Conservation (phyloP, 257 asterid species). For the Plectranthus barbatus region DNA sequence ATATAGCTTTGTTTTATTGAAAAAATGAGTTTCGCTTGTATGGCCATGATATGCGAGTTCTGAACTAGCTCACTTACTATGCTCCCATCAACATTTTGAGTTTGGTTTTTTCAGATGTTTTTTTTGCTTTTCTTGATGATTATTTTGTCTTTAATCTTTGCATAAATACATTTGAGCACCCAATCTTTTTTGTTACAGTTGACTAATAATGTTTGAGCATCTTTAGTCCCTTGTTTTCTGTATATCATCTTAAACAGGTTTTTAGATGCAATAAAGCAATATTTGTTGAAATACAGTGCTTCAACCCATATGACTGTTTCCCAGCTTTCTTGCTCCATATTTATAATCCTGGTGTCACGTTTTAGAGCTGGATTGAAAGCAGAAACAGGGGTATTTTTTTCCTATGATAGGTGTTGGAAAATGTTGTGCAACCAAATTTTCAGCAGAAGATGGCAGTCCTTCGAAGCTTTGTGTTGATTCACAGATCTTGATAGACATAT, state of each 20-base stretch:
- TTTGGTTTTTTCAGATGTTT: no score
- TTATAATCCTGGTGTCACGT: conserved; percentile 84
- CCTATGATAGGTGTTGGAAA: conserved; percentile 96
- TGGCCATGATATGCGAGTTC: no score
- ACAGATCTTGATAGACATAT: conserved; percentile 93
- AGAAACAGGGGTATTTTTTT: conserved; percentile 95
- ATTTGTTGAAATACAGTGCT: conserved; percentile 93
- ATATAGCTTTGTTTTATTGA: no score
- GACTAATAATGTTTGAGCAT: conserved; percentile 5
- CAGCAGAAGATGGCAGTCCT: conserved; percentile 99
- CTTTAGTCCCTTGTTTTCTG: conserved; percentile 4
- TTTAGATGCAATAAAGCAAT: conserved; percentile 95
- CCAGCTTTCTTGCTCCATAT: conserved; percentile 99
- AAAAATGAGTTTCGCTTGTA: no score
- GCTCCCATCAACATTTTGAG: no score
- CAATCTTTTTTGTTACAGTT: not conserved
- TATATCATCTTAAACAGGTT: conserved; percentile 52
- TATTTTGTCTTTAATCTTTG: no score
- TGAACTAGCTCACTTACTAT: no score
- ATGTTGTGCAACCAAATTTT: conserved; percentile 92
- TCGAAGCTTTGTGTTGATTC: conserved; percentile 84
- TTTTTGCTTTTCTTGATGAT: no score
- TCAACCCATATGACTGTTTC: conserved; percentile 89
- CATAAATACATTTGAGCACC: not conserved
- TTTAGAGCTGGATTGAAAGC: conserved; percentile 97